Base-by-base conservation (phyloP, 1,284 basidiomycete species). In the Naganishia cerealis region DNA sequence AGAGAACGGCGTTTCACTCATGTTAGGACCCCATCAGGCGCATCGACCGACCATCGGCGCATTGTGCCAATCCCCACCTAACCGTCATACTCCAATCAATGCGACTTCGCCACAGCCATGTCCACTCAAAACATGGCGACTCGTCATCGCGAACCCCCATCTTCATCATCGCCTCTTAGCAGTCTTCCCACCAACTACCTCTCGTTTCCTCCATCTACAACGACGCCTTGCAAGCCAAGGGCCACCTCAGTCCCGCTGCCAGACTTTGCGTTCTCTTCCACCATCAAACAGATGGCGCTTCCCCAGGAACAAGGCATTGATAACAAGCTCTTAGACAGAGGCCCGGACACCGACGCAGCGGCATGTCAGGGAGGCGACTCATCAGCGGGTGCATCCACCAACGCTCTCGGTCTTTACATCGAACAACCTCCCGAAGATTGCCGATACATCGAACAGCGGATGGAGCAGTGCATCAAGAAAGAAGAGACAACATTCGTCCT, bases 81-180 rank as follows among this genome's bases (percentile, higher is more conserved):
- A 33, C 29, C 21, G 46, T 9, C n/a, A 24, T 9, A 50, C 24
- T 46, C 43, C 46, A 50, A 15, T 50, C 46, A 50, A 50, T 8
- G 16, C 43, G 16, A 24, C 46, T 24, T 24, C 46, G 7, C 24
- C 21, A 3, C 21, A 13, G 3, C 10, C n/a, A 50, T 50, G 46
- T 50, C 46, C 1, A 50, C 21, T 24, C 46, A 50, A n/a, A 50
- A 50, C 46, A 50, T 50, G n/a, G 15, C 46, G 7, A 24, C 46
- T 50, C 46, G 21, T 52, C 50, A 6, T 21, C 50, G 10, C 6
- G 33, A 38, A 7, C 38, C 38, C 15, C 9, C n/a, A 58, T 18
- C n/a, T 46, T 33, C 46, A 38, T 63, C 61, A 43, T 63, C 61
- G 0, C 50, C 61, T 15, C 61, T 63, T 24, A 63, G 61, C 48